These are phyloP conservation scores for Vigna unguiculata DNA, from an alignment of 306 rosid species.

Conservation along the genomic window DNA sequence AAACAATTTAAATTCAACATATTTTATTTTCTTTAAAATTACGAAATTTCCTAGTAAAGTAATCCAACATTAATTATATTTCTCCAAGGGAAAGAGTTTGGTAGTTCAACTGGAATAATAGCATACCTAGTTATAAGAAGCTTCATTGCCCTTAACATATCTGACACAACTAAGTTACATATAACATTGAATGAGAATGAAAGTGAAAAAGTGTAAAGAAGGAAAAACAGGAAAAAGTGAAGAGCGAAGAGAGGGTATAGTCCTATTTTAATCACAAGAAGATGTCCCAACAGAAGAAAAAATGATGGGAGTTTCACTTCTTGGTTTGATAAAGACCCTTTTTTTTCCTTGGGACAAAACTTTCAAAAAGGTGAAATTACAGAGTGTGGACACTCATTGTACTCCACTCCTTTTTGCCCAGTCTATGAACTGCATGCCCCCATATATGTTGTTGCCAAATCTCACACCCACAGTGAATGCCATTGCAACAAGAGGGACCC, in stretches of 20 bases:
- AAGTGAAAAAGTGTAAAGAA: background rate
- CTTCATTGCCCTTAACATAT: constrained; percentile 16
- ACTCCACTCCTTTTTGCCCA: constrained; percentile 96
- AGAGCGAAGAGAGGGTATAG: constrained; percentile 5
- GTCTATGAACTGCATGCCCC: constrained; percentile 95
- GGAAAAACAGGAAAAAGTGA: background rate
- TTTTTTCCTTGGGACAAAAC: constrained; percentile 24
- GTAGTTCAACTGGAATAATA: background rate
- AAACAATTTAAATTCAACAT: no score
- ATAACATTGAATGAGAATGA: constrained; percentile 26
- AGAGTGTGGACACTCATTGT: constrained; percentile 54
- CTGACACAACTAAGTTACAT: constrained; percentile 19
- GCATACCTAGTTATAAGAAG: constrained; percentile 13
- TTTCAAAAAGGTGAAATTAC: constrained; percentile 14
- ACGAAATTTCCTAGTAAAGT: no score
- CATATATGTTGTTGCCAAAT: constrained; percentile 87
- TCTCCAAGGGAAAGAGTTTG: background rate
- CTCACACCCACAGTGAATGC: constrained; percentile 87
- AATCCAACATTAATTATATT: constrained; percentile 2
- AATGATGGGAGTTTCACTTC: constrained; percentile 35
- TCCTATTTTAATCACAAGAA: constrained; percentile 27
- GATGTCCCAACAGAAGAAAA: constrained; percentile 18
- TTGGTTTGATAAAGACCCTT: constrained; percentile 33
- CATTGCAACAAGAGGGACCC: constrained; percentile 80
- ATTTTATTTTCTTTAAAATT: no score